Evolutionary conservation across 371 early-diverging fungal species (phyloP), one percentile per base, ranked within the genome.

Genomic region (Lichtheimia corymbifera): DNA sequence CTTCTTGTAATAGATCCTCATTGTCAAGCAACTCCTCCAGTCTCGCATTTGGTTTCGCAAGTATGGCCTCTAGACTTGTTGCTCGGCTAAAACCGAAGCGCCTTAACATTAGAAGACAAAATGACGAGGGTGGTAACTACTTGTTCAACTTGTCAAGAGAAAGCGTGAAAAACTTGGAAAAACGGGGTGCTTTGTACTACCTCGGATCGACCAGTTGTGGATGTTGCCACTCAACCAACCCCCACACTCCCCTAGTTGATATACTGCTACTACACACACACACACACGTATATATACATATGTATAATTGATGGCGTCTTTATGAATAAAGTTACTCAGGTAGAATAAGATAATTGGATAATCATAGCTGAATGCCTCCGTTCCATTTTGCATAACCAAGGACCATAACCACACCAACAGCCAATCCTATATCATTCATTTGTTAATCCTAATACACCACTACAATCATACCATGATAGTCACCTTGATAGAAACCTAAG

Each of bases 401-500:
- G 41, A 66, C 57, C n/a, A 62, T 22, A 2, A 55, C 58, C 35
- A 58, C 55, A 43, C 62, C 66, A 24, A 61, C 66, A 54, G 61
- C 54, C n/a, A 66, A 53, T 28, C 66, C 66, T 66, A 42, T 11
- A 24, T 15, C 9, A 2, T 40, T 4, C 30, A n/a, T 53, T 9
- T 22, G 54, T 40, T 54, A 52, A 15, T 24, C 15, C 25, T 5
- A 12, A 24, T 14, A 3, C 13, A 9, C 22, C 12, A 14, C 27
- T 11, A 15, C 25, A 5, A 15, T 1, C 5, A 52, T 4, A 14
- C 5, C 1, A 18, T 52, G 25, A 9, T 27, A 24, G 0, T 58
- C 61, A 61, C 79, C 79, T 58, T 79, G 69, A 47, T 73, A 72
- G 50, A 79, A 79, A 4, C 59, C 68, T 40, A 70, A 50, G 13